A percentile compares a stretch with the other conserved stretches of the same genome.
phyloP scores from a whole-genome alignment of 169 alveolate species.

The Eimeria brunetti region DNA sequence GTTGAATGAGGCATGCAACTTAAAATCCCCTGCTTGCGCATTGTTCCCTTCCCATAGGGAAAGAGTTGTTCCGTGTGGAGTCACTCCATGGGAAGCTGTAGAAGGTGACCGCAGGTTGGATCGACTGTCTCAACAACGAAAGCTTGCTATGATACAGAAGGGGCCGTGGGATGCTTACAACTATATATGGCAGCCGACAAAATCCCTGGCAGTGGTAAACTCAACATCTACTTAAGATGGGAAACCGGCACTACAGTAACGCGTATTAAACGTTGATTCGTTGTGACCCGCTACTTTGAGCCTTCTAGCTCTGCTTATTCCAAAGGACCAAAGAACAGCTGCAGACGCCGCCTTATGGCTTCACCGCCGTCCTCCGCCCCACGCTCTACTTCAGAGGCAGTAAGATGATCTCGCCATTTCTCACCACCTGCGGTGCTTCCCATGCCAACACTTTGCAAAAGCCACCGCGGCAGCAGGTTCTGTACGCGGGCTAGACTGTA shows the following conservation, averaged over 20 bases:
- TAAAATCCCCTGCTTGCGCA: background rate
- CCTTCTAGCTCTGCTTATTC: conserved; percentile 5
- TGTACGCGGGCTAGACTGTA: conserved; percentile 78
- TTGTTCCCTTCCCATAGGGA: background rate
- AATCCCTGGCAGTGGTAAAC: background rate
- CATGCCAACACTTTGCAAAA: conserved; percentile 71
- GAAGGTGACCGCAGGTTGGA: background rate
- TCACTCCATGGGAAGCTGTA: background rate
- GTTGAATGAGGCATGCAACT: background rate
- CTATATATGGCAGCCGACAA: background rate
- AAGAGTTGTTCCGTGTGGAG: background rate
- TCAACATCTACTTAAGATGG: background rate
- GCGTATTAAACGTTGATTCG: background rate
- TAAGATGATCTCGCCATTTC: background rate
- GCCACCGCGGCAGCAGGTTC: conserved; percentile 85
- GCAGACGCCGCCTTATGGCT: background rate
- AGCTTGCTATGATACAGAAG: background rate
- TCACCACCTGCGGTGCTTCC: background rate
- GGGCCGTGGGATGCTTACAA: background rate
- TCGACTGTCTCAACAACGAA: background rate
- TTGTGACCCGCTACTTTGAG: background rate
- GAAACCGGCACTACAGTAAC: background rate
- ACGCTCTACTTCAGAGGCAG: background rate
- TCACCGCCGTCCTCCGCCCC: background rate
- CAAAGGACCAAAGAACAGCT: conserved; percentile 10